Conservation (phyloP, 2,329 filamentous ascomycete species). For the Fusarium lyarnte region DNA sequence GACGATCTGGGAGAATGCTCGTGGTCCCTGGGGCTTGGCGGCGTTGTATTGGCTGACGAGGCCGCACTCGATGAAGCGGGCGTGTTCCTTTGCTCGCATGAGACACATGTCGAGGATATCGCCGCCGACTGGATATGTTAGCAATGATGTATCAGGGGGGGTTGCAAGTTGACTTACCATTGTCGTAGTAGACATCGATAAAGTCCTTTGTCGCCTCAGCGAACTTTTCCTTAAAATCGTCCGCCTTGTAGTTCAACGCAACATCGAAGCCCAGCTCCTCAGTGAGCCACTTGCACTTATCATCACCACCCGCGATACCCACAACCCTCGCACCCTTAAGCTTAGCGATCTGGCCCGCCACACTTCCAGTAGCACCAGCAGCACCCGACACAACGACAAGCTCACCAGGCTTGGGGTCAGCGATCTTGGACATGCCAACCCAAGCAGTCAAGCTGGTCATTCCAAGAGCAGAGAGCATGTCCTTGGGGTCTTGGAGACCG, state of each 20-base stretch:
- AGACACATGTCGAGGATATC: constrained; percentile 76
- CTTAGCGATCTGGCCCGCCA: constrained; percentile 82
- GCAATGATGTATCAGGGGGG: no score
- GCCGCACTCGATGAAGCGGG: constrained; percentile 79
- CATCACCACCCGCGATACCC: constrained; percentile 72
- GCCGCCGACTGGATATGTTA: constrained; percentile 63
- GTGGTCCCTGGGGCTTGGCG: constrained; percentile 63
- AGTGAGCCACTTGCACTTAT: constrained; percentile 74
- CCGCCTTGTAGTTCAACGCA: constrained; percentile 75
- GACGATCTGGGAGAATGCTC: constrained; percentile 64
- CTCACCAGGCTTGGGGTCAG: constrained; percentile 73
- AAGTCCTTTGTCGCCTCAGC: constrained; percentile 65
- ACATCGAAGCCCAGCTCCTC: constrained; percentile 73
- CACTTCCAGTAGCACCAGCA: constrained; percentile 79
- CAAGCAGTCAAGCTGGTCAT: constrained; percentile 79
- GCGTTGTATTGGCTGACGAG: constrained; percentile 76
- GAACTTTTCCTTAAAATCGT: constrained; percentile 69
- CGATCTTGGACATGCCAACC: constrained; percentile 76
- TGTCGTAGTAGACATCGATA: constrained; percentile 79
- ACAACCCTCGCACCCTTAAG: constrained; percentile 70
- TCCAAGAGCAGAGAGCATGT: constrained; percentile 71
- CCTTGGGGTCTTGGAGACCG: constrained; percentile 57
- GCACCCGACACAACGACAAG: constrained; percentile 82
- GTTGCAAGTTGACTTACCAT: constrained; percentile 49
- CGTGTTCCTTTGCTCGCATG: constrained; percentile 66